These are phyloP conservation scores for Geum urbanum DNA, from an alignment of 306 rosid genomes.

Conservation along the genomic window DNA sequence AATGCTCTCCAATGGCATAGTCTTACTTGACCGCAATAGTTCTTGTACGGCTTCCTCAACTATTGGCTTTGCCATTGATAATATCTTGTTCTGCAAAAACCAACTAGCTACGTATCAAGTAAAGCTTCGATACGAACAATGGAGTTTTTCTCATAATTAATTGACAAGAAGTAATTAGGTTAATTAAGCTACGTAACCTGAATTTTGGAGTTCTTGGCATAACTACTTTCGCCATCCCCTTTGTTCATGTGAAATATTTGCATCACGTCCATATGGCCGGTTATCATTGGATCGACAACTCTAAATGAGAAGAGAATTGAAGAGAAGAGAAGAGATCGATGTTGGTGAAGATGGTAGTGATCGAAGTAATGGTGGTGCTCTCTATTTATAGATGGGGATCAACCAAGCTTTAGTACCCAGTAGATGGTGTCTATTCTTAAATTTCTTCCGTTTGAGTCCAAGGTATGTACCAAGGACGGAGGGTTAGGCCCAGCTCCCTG, in stretches of 20 bases:
- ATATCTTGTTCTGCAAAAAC: conserved; percentile 37
- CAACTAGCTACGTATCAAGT: not conserved
- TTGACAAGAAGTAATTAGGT: no score
- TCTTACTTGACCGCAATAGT: conserved; percentile 15
- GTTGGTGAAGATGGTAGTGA: not conserved
- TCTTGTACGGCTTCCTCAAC: conserved; percentile 37
- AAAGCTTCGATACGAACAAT: not conserved
- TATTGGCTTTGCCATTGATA: conserved; percentile 35
- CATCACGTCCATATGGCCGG: conserved; percentile 38
- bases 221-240: conserved; percentile 60
- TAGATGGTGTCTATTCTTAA: no score
- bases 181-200: conserved; percentile 44
- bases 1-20: conserved; percentile 34
- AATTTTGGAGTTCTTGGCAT: conserved; percentile 57
- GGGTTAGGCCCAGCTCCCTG: no score
- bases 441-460: no score
- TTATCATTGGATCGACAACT: not conserved
- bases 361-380: conserved; percentile 5
- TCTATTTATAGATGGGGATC: not conserved
- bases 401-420: not conserved
- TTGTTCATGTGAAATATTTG: conserved; percentile 69
- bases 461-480: no score
- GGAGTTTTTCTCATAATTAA: no score
- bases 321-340: not conserved
- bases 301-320: not conserved